Evolutionary conservation across 2,329 filamentous ascomycete species (phyloP).

Genomic region (Aspergillus candidus): DNA sequence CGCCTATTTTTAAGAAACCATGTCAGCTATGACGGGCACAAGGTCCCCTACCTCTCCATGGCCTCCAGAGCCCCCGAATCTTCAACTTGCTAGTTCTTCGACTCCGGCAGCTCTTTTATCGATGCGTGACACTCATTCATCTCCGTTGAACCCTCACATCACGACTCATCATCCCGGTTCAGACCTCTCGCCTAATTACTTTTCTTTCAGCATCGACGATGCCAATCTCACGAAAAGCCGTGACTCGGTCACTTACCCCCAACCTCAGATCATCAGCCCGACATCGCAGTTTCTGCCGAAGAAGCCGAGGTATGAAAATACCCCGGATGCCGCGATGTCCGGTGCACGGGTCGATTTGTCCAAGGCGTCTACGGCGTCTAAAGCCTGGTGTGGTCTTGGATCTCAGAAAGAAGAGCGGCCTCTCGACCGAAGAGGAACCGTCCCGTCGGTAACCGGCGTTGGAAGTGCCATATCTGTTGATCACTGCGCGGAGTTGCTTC

Average conservation of each 20-base stretch:
- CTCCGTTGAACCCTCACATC: slow-evolving; percentile 18
- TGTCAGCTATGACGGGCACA: slow-evolving; percentile 28
- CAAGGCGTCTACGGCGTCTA: slow-evolving; percentile 16
- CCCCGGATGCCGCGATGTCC: slow-evolving; percentile 60
- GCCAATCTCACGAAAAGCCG: slow-evolving; percentile 63
- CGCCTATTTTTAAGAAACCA: slow-evolving; percentile 9
- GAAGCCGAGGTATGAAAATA: slow-evolving; percentile 77
- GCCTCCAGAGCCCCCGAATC: slow-evolving; percentile 21
- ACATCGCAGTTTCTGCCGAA: slow-evolving; percentile 35
- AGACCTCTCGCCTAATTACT: slow-evolving; percentile 65
- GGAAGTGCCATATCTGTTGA: slow-evolving; percentile 48
- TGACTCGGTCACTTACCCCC: slow-evolving; percentile 64
- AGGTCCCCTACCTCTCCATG: slow-evolving; percentile 31
- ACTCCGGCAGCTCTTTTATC: slow-evolving; percentile 15
- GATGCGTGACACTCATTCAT: slow-evolving; percentile 15
- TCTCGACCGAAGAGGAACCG: not conserved
- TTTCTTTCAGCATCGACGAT: slow-evolving; percentile 64
- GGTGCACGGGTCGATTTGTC: slow-evolving; percentile 15
- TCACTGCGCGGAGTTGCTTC: slow-evolving; percentile 53
- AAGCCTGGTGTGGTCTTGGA: slow-evolving; percentile 12
- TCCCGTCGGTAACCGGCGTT: not conserved
- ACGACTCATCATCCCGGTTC: slow-evolving; percentile 11
- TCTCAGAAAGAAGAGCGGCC: slow-evolving; percentile 1
- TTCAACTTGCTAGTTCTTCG: slow-evolving; percentile 15
- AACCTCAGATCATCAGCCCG: slow-evolving; percentile 55